A percentile compares a stretch with the other conserved stretches of the same genome.
phyloP scores from a whole-genome alignment of 306 rosid species.

The Cucurbita maxima region DNA sequence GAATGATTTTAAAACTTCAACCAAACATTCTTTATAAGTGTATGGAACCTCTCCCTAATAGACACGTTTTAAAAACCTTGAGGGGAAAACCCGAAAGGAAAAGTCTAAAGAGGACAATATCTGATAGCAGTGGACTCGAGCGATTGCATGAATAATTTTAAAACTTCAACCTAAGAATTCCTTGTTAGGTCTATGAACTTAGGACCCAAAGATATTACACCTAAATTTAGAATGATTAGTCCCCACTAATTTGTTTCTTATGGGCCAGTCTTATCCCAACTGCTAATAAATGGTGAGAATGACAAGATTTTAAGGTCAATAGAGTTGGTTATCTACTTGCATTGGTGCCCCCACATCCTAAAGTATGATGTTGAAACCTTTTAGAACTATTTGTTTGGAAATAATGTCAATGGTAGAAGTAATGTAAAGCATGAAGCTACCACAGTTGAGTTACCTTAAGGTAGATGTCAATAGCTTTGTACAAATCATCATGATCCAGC shows the following conservation, averaged over 20 bases:
- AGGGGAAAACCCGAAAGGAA: too few relatives aligned
- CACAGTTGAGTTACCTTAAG: slow-evolving; percentile 50
- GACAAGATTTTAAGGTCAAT: slow-evolving; percentile 82
- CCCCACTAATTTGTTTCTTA: slow-evolving; percentile 15
- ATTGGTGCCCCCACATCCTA: slow-evolving; percentile 35
- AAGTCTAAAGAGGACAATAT: too few relatives aligned
- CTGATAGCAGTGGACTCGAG: too few relatives aligned
- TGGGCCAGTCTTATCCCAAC: slow-evolving; percentile 52
- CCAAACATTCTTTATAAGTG: too few relatives aligned
- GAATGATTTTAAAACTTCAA: too few relatives aligned
- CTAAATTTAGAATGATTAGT: slow-evolving; percentile 2
- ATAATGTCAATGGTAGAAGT: slow-evolving; percentile 11
- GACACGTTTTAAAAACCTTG: too few relatives aligned
- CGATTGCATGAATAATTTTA: background rate
- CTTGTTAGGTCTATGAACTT: background rate
- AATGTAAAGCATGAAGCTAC: background rate
- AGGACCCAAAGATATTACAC: background rate
- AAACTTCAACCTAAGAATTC: background rate
- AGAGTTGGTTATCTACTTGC: slow-evolving; percentile 70
- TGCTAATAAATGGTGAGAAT: slow-evolving; percentile 26
- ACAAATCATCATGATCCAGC: slow-evolving; percentile 88
- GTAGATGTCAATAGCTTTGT: slow-evolving; percentile 81
- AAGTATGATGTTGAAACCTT: slow-evolving; percentile 29
- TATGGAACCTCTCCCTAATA: too few relatives aligned
- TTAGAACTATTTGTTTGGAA: slow-evolving; percentile 1